A percentile compares a stretch with the other conserved stretches of the same genome.
These are phyloP conservation scores for Mayamaea pseudoterrestris DNA, from an alignment of 108 stramenopile genomes.

Conservation along the genomic window DNA sequence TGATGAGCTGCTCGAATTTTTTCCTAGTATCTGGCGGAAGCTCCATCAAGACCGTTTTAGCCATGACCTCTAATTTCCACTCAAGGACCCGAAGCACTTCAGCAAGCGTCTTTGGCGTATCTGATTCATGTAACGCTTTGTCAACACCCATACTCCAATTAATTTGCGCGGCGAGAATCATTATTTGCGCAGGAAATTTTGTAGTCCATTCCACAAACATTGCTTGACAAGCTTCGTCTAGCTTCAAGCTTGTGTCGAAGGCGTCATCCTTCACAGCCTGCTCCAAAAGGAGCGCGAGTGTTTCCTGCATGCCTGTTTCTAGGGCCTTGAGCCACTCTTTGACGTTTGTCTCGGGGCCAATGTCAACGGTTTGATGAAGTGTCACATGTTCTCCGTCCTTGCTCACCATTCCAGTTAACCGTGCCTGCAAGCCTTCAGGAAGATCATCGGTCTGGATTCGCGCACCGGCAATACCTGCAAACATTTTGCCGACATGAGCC, in stretches of 20 bases:
- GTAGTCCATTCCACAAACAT: slow-evolving; percentile 76
- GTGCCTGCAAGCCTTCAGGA: slow-evolving; percentile 46
- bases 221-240: slow-evolving; percentile 24
- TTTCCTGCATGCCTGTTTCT: slow-evolving; percentile 82
- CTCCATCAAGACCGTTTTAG: slow-evolving; percentile 80
- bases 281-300: slow-evolving; percentile 77
- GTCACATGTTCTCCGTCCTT: slow-evolving; percentile 94
- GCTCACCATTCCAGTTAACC: slow-evolving; percentile 83
- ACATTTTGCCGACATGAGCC: slow-evolving; percentile 95
- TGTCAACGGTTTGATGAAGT: slow-evolving; percentile 54
- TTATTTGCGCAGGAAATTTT: slow-evolving; percentile 90
- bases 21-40: slow-evolving; percentile 76
- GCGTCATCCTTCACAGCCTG: slow-evolving; percentile 64
- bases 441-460: slow-evolving; percentile 25
- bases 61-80: slow-evolving; percentile 82
- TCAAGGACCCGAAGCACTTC: slow-evolving; percentile 34
- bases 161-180: slow-evolving; percentile 88
- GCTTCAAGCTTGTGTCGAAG: slow-evolving; percentile 13
- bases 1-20: slow-evolving; percentile 97
- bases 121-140: slow-evolving; percentile 42
- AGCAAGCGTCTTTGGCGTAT: slow-evolving; percentile 29
- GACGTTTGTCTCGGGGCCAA: slow-evolving; percentile 56
- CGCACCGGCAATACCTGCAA: slow-evolving; percentile 78
- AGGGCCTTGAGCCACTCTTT: slow-evolving; percentile 90
- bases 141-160: slow-evolving; percentile 88